phyloP scores from a whole-genome alignment of 495 filamentous ascomycete genomes.

The Glonium stellatum region DNA sequence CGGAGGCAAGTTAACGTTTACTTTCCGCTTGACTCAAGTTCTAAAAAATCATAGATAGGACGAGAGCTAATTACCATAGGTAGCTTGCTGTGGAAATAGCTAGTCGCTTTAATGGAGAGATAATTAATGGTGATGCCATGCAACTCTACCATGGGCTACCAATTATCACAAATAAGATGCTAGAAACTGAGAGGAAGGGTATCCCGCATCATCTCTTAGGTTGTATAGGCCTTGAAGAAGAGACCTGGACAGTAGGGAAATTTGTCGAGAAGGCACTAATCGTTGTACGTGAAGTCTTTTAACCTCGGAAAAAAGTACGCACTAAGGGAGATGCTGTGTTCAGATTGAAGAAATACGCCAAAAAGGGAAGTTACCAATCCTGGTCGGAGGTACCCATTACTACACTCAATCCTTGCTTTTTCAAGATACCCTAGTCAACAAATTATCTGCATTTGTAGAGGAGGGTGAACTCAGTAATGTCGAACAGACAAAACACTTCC shows the following conservation, averaged over 20 bases:
- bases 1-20: conserved; percentile 56
- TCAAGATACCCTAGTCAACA: conserved; percentile 52
- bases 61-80: conserved; percentile 32
- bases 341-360: conserved; percentile 67
- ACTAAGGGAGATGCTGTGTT: background rate
- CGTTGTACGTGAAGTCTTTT: conserved; percentile 35
- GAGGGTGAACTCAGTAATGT: conserved; percentile 19
- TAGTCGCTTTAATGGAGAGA: conserved; percentile 76
- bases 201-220: conserved; percentile 87
- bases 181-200: conserved; percentile 63
- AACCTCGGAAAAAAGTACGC: background rate
- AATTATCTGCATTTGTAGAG: conserved; percentile 13
- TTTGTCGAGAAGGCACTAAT: conserved; percentile 63
- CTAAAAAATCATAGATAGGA: background rate
- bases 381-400: conserved; percentile 93
- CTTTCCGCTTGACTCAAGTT: conserved; percentile 1
- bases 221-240: conserved; percentile 61
- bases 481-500: conserved; percentile 40
- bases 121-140: conserved; percentile 99
- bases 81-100: conserved; percentile 93
- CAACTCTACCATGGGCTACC: conserved; percentile 92
- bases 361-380: conserved; percentile 72
- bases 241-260: conserved; percentile 70
- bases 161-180: conserved; percentile 92
- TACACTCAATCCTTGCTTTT: conserved; percentile 87